These are phyloP conservation scores for Geotrichum fermentans DNA, from an alignment of 1,139 yeast genomes.

Conservation along the genomic window DNA sequence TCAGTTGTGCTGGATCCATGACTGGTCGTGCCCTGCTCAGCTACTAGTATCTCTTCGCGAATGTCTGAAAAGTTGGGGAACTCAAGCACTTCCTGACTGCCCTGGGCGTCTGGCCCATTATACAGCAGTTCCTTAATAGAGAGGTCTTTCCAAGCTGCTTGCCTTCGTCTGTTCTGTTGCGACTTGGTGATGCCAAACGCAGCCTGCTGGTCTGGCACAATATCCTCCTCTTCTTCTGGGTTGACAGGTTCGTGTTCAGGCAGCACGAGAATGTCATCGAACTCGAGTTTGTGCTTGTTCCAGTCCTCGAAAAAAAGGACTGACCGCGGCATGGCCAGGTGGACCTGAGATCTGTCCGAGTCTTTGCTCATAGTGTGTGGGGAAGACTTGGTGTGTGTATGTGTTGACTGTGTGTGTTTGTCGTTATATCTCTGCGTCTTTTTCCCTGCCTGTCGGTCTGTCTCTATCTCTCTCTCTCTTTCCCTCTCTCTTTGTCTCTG, in stretches of 20 bases:
- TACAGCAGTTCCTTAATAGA: slow-evolving; percentile 30
- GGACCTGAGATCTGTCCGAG: slow-evolving; percentile 38
- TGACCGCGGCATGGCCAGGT: slow-evolving; percentile 32
- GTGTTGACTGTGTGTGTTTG: no score
- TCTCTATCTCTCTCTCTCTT: no score
- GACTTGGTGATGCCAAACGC: slow-evolving; percentile 28
- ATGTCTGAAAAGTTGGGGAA: slow-evolving; percentile 10
- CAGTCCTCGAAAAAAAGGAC: slow-evolving; percentile 36
- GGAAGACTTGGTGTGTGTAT: no score
- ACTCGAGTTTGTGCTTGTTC: slow-evolving; percentile 35
- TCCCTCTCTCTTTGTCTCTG: no score
- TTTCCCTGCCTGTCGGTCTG: no score
- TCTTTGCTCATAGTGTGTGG: slow-evolving; percentile 24
- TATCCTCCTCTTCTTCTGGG: slow-evolving; percentile 38
- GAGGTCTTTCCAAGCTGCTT: slow-evolving; percentile 37
- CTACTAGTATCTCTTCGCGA: background rate
- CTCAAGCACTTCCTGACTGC: slow-evolving; percentile 15
- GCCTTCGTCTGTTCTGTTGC: slow-evolving; percentile 22
- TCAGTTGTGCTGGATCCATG: background rate
- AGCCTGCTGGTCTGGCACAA: slow-evolving; percentile 32
- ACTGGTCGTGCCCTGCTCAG: background rate
- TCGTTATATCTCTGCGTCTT: no score
- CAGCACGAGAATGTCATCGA: slow-evolving; percentile 35
- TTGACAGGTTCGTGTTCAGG: slow-evolving; percentile 34
- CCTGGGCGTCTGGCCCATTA: slow-evolving; percentile 25